phyloP scores from a whole-genome alignment of 805 yeast species.

The Yamadazyma paraphyllophila region DNA sequence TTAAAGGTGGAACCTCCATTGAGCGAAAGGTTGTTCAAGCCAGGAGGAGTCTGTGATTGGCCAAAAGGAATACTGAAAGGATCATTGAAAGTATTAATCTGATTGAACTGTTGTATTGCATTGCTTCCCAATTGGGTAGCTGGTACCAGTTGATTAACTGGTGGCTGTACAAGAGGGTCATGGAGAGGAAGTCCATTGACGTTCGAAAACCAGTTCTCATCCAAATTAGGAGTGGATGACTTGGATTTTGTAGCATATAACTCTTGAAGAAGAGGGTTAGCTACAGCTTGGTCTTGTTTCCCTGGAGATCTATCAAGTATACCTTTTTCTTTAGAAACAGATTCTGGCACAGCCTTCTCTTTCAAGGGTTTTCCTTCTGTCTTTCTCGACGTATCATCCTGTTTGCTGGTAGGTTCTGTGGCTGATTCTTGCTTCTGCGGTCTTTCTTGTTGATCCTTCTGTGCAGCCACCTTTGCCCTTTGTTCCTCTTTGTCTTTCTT shows the following conservation, averaged over 20 bases:
- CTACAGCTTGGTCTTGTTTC: neutral
- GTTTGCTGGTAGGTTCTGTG: neutral
- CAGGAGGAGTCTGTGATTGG: neutral
- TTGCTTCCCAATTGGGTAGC: neutral
- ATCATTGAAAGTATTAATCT: constrained; percentile 5
- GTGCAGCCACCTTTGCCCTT: constrained; percentile 11
- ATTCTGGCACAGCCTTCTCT: neutral
- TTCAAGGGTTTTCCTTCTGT: neutral
- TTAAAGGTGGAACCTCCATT: neutral
- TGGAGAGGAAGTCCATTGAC: neutral
- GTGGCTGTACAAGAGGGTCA: neutral
- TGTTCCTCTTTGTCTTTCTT: constrained; percentile 22
- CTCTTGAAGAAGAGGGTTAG: constrained; percentile 8
- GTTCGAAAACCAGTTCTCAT: constrained; percentile 5
- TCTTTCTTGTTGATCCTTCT: constrained; percentile 1
- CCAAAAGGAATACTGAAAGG: constrained; percentile 6
- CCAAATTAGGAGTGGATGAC: constrained; percentile 6
- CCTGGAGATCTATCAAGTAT: too few relatives aligned
- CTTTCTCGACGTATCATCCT: neutral
- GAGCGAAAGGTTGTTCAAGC: constrained; percentile 4
- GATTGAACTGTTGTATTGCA: neutral
- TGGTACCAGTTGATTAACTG: neutral
- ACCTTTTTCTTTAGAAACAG: constrained; percentile 8
- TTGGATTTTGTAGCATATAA: constrained; percentile 1
- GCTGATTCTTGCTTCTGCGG: neutral